These are phyloP conservation scores for Septoria petroselini DNA, from an alignment of 2,329 filamentous ascomycete genomes.

Conservation along the genomic window DNA sequence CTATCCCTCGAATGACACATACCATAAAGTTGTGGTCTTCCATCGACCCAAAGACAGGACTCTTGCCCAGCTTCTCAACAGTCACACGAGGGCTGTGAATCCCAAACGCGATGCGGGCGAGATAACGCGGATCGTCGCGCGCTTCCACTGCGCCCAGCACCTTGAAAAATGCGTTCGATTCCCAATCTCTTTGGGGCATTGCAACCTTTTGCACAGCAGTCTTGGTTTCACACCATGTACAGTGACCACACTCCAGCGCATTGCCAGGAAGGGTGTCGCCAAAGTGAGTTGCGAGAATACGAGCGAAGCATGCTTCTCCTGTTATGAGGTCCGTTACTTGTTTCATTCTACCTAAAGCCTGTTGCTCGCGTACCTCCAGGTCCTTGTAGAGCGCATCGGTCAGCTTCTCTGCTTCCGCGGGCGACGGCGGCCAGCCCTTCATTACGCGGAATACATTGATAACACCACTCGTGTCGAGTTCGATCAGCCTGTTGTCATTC, in stretches of 20 bases:
- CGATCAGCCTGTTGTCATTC: conserved; percentile 50
- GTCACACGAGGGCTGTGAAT: conserved; percentile 58
- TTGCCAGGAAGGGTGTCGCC: conserved; percentile 51
- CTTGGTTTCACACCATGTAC: conserved; percentile 46
- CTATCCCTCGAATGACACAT: conserved; percentile 14
- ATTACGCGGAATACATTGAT: conserved; percentile 55
- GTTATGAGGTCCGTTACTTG: conserved; percentile 56
- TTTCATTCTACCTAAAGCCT: conserved; percentile 52
- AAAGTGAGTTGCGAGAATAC: conserved; percentile 55
- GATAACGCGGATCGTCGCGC: conserved; percentile 57
- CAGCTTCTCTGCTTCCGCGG: conserved; percentile 46
- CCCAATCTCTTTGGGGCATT: conserved; percentile 41
- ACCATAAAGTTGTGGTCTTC: conserved; percentile 55
- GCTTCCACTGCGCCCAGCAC: conserved; percentile 48
- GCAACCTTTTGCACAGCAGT: conserved; percentile 39
- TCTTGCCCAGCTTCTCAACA: conserved; percentile 48
- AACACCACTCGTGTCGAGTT: conserved; percentile 53
- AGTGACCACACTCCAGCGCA: conserved; percentile 51
- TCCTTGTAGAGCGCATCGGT: conserved; percentile 50
- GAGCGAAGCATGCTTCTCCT: conserved; percentile 51
- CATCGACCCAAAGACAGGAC: conserved; percentile 52
- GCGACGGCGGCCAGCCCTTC: conserved; percentile 44
- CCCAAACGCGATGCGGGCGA: conserved; percentile 61
- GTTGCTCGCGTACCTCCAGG: conserved; percentile 53
- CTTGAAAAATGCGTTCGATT: conserved; percentile 42